Evolutionary conservation across 352 stramenopile genomes (phyloP), one percentile per base, ranked within the genome.

Genomic region (Phytophthora vignae): DNA sequence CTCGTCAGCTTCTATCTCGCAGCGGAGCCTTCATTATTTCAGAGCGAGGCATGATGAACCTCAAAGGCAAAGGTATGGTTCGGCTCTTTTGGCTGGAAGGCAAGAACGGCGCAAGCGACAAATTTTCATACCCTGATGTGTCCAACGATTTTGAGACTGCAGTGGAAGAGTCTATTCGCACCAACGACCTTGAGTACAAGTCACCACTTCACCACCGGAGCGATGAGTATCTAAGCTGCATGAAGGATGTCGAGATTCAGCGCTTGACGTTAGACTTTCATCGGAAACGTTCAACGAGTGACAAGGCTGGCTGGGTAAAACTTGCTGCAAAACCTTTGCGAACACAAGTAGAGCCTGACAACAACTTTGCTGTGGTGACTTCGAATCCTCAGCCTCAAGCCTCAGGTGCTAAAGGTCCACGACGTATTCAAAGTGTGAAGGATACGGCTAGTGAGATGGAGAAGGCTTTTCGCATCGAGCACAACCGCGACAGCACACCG

Each of bases 21-120:
- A 88, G 78, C 0, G 85, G 81, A 0, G 75, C 71, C 33, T 91
- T 92, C 60, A 69, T 83, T 15, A 79, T 91, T 25, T 78, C 76
- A 0, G 81, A 90, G n/a, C 81, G 87, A 12, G 87, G 87, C 10
- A 80, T 79, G 58, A 86, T 93, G 63, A 84, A 89, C 44, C 71
- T 95, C 1, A 93, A 95, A 52, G 87, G 85, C 14, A 93, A 94
- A 74, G 85, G 85, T 1, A 81, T 87, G 67, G 77, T 90, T 46
- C 82, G 85, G 59, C 77, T 93, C 5, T 89, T 79, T 62, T 93
- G 84, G 82, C 79, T 93, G 25, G 82, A 92, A 14, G 82, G 79
- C 0, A 93, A 92, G 57, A 71, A 77, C 54, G 55, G 63, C 5
- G 60, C 33, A 2, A 56, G 64, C 0, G 22, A n/a, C 27, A 54